These are phyloP conservation scores for Laburnicola sp. DNA, from an alignment of 2,329 filamentous ascomycete species.

Conservation along the genomic window DNA sequence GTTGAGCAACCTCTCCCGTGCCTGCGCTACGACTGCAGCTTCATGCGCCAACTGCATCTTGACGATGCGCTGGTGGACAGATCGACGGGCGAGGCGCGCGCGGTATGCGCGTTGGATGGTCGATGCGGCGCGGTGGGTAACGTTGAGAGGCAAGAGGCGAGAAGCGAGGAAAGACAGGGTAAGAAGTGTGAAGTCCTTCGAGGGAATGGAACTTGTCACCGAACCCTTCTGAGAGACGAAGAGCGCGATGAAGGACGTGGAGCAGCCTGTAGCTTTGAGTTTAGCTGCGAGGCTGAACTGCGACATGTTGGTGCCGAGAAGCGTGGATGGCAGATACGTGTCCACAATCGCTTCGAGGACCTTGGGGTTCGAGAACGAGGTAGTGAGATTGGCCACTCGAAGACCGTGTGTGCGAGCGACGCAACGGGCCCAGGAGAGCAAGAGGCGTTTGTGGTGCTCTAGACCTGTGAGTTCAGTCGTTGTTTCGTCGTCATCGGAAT, in stretches of 20 bases:
- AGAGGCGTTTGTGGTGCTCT: constrained; percentile 46
- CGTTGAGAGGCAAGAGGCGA: constrained; percentile 57
- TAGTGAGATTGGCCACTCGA: constrained; percentile 58
- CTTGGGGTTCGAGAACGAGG: constrained; percentile 59
- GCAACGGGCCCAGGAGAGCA: constrained; percentile 60
- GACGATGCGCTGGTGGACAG: constrained; percentile 39
- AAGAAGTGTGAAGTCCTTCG: constrained; percentile 58
- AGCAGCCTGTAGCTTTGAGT: constrained; percentile 49
- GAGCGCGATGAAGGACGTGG: constrained; percentile 50
- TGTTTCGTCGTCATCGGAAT: constrained; percentile 36
- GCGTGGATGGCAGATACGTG: constrained; percentile 53
- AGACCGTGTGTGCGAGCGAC: constrained; percentile 54
- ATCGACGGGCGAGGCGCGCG: constrained; percentile 30
- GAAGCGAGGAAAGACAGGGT: constrained; percentile 64
- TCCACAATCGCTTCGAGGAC: constrained; percentile 61
- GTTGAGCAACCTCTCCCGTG: constrained; percentile 46
- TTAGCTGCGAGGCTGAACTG: constrained; percentile 37
- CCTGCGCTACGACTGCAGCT: constrained; percentile 53
- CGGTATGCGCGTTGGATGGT: constrained; percentile 59
- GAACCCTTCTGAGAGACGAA: constrained; percentile 38
- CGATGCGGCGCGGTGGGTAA: constrained; percentile 54
- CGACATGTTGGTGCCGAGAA: constrained; percentile 10
- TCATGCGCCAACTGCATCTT: constrained; percentile 50
- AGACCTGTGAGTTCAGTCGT: constrained; percentile 33
- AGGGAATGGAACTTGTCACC: constrained; percentile 49